Percentiles rank a stretch among this genome's conserved stretches.
These are phyloP conservation scores for Leishmania tarentolae DNA, from an alignment of 208 protist genomes.

Conservation along the genomic window DNA sequence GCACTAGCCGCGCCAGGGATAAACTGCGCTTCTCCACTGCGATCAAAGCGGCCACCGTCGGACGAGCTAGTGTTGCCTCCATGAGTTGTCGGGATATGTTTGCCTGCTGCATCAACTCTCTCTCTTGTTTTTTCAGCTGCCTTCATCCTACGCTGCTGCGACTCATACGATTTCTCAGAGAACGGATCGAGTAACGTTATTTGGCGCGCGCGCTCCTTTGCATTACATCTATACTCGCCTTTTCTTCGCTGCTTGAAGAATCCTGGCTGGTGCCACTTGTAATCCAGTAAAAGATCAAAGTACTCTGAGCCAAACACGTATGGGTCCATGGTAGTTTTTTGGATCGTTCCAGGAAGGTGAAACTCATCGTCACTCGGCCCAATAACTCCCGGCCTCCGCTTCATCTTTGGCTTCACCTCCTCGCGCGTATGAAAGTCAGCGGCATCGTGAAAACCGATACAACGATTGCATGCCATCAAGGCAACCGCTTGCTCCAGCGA, in stretches of 20 bases:
- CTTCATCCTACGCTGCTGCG: constrained; percentile 40
- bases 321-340: constrained; percentile 83
- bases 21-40: constrained; percentile 78
- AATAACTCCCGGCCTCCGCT: constrained; percentile 25
- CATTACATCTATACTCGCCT: constrained; percentile 50
- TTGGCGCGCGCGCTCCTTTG: constrained; percentile 70
- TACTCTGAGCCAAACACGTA: constrained; percentile 90
- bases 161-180: constrained; percentile 64
- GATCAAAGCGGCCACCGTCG: constrained; percentile 29
- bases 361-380: constrained; percentile 53
- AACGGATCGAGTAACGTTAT: constrained; percentile 77
- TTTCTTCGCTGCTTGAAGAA: constrained; percentile 33
- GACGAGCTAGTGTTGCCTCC: neutral
- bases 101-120: constrained; percentile 27
- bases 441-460: constrained; percentile 75
- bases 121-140: constrained; percentile 48
- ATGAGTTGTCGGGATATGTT: constrained; percentile 4
- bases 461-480: constrained; percentile 66
- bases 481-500: constrained; percentile 80
- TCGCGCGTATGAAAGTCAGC: constrained; percentile 77
- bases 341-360: constrained; percentile 47
- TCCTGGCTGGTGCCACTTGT: constrained; percentile 68
- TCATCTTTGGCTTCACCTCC: constrained; percentile 70
- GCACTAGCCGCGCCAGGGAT: constrained; percentile 33
- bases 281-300: constrained; percentile 84